phyloP scores from a whole-genome alignment of 169 alveolate genomes.

The Perkinsus olseni region DNA sequence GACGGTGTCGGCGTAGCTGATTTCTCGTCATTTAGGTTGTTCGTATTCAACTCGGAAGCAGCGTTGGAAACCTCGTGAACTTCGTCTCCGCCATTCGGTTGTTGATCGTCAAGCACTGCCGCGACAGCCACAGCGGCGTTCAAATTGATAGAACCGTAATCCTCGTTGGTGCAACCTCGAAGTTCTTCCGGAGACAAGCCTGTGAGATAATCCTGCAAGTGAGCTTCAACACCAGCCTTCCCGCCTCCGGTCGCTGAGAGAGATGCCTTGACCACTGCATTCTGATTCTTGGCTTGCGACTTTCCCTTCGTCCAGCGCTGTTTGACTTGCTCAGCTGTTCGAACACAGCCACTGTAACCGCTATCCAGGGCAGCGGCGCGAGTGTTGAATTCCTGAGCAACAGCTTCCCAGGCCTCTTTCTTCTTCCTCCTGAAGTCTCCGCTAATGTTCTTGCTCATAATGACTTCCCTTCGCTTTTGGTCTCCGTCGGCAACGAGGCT shows the following conservation, averaged over 20 bases:
- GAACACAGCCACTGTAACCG: background rate
- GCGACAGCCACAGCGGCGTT: background rate
- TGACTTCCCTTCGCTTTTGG: background rate
- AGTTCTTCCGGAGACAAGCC: background rate
- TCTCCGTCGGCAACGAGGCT: background rate
- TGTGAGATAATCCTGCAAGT: background rate
- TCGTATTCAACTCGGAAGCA: background rate
- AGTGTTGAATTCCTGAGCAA: background rate
- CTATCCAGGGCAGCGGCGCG: background rate
- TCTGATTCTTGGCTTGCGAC: background rate
- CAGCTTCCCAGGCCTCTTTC: background rate
- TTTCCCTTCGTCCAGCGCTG: background rate
- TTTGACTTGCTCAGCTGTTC: background rate
- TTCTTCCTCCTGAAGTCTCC: background rate
- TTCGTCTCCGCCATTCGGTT: background rate
- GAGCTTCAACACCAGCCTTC: background rate
- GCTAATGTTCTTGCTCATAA: background rate
- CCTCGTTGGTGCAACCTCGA: background rate
- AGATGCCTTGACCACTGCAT: background rate
- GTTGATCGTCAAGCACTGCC: background rate
- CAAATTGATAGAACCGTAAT: background rate
- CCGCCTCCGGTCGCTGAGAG: background rate
- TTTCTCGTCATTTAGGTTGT: background rate
- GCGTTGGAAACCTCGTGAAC: background rate
- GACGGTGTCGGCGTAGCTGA: background rate